phyloP scores from a whole-genome alignment of 2,329 filamentous ascomycete genomes.

The Xylariaceae sp. region DNA sequence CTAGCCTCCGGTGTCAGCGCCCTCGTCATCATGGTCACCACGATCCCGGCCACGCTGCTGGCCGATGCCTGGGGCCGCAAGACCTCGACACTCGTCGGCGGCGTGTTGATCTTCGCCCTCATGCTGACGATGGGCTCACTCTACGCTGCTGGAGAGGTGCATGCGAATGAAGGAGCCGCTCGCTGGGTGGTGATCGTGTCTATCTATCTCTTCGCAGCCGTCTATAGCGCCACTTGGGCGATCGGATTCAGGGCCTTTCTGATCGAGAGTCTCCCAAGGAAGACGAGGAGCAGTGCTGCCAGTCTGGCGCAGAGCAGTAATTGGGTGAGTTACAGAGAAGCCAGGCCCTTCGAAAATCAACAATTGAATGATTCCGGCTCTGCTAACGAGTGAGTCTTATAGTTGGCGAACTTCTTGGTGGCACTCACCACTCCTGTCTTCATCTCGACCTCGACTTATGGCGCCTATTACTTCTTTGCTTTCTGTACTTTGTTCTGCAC shows the following conservation, averaged over 20 bases:
- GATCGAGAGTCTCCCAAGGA: constrained; percentile 52
- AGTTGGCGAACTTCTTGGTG: constrained; percentile 36
- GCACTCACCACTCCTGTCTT: constrained; percentile 40
- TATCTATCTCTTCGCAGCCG: constrained; percentile 46
- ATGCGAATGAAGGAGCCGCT: constrained; percentile 31
- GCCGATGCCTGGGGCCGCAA: constrained; percentile 55
- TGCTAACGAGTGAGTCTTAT: constrained; percentile 23
- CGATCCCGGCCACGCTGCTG: constrained; percentile 40
- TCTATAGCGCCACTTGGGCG: constrained; percentile 46
- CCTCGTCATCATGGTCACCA: constrained; percentile 21
- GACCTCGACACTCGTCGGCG: constrained; percentile 48
- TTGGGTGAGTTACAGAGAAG: constrained; percentile 34
- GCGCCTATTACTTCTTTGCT: constrained; percentile 42
- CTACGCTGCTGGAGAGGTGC: constrained; percentile 40
- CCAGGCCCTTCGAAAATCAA: too few relatives aligned
- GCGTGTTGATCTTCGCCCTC: constrained; percentile 42
- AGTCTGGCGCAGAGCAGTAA: constrained; percentile 50
- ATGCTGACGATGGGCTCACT: constrained; percentile 51
- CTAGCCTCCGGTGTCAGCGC: constrained; percentile 22
- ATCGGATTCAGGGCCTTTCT: constrained; percentile 49
- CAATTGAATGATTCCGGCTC: too few relatives aligned
- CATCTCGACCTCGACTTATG: constrained; percentile 34
- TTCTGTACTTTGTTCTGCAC: constrained; percentile 34
- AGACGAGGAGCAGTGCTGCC: constrained; percentile 49
- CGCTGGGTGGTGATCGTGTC: constrained; percentile 48